Evolutionary conservation across 805 yeast genomes (phyloP), one percentile per base, ranked within the genome.

Genomic region (Komagataella mondaviorum): DNA sequence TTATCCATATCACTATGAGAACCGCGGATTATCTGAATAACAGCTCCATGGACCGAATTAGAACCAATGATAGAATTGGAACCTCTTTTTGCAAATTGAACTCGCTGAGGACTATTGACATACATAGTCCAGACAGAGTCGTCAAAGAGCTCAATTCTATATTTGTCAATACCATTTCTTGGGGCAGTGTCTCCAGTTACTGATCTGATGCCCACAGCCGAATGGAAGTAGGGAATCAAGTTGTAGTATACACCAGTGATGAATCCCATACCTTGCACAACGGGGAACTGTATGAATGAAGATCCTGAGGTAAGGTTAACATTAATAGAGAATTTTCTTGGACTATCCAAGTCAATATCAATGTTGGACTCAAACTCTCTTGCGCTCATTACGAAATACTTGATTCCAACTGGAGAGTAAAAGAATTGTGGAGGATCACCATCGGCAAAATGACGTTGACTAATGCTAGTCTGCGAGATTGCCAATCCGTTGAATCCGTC

Each of bases 201-300:
- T n/a, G 70, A 55, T 17, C 58, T 50, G 52, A 80, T 60, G 4
- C 81, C 83, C 47, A 74, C 65, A 53, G 69, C 70, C 1, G 80
- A 68, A 55, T 67, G 69, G 22, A 80, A 57, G 18, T 63, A 57
- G 16, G 82, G 76, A 30, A 73, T 67, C 56, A 78, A 65, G 51
- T 61, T 57, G 57, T 74, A 64, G 55, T 76, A 77, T 23, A 78
- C 60, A 36, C 75, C 79, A 4, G 81, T 72, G 4, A 70, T 69
- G 55, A 78, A 71, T 17, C 84, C 85, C 79, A 78, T 75, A 52
- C 85, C 85, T 60, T 75, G 77, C 14, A 77, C 81, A 45, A 81
- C 55, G 2, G 81, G 79, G 48, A 77, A 55, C 30, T 71, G 70
- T 14, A 83, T 65, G 48, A 63, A 64, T 12, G 64, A 52, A 6